These are phyloP conservation scores for Fagopyrum esculentum DNA, from an alignment of 148 eudicot species.

Conservation along the genomic window DNA sequence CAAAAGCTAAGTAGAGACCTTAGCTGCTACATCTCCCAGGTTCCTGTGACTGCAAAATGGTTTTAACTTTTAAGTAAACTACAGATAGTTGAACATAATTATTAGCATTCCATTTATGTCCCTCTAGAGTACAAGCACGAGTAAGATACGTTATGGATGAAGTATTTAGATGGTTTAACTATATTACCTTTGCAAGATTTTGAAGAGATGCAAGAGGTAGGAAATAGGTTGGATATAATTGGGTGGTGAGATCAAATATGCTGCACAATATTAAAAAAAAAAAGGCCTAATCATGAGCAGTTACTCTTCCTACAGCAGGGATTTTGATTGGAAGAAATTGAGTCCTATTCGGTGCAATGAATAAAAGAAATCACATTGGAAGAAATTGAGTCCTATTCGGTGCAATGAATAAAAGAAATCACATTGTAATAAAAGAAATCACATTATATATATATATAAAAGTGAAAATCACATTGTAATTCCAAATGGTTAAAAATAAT, in stretches of 20 bases:
- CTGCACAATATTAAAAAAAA: slow-evolving; percentile 31
- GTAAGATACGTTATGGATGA: background rate
- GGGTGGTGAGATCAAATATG: slow-evolving; percentile 88
- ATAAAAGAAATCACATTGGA: no score
- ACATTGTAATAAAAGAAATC: no score
- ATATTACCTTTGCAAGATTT: slow-evolving; percentile 82
- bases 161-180: background rate
- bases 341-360: no score
- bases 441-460: no score
- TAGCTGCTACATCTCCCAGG: slow-evolving; percentile 90
- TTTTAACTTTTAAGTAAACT: slow-evolving; percentile 23
- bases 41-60: slow-evolving; percentile 84
- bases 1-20: slow-evolving; percentile 35
- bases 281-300: no score
- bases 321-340: no score
- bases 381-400: no score
- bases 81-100: background rate
- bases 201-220: slow-evolving; percentile 94
- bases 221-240: slow-evolving; percentile 69
- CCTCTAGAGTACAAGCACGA: background rate
- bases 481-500: no score
- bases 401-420: no score
- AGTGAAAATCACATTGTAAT: no score
- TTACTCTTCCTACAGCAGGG: no score
- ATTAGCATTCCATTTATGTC: background rate